Evolutionary conservation across 192 early-diverging fungal genomes (phyloP).

Genomic region (Funneliformis mosseae): DNA sequence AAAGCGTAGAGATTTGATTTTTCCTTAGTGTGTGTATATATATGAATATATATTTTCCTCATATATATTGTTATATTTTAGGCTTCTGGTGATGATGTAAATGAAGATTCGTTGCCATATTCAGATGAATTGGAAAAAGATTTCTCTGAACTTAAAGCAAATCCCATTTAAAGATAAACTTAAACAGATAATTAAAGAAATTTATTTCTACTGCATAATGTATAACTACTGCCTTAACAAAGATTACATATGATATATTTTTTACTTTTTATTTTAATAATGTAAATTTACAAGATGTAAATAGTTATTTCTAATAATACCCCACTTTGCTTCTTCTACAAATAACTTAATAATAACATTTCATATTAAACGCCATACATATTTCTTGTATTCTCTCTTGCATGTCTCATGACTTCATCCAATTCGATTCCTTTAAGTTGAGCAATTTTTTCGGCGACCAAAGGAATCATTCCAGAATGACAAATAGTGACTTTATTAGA

Average conservation of each 20-base stretch:
- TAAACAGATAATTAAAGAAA: neutral
- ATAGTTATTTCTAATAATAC: neutral
- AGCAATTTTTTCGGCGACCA: constrained; percentile 29
- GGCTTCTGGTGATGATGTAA: constrained; percentile 34
- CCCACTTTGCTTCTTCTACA: neutral
- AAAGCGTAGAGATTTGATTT: no score
- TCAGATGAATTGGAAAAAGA: neutral
- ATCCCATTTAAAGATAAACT: neutral
- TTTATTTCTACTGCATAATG: neutral
- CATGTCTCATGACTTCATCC: constrained; percentile 16
- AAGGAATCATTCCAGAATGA: constrained; percentile 38
- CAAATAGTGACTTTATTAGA: constrained; percentile 16
- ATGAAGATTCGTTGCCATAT: neutral
- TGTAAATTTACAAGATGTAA: neutral
- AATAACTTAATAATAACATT: neutral
- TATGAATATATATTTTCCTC: no score
- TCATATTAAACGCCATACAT: constrained; percentile 33
- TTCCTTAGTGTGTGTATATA: no score
- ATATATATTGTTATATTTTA: neutral
- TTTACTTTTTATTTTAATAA: neutral
- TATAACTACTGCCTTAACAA: neutral
- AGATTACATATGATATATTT: neutral
- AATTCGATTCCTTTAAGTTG: constrained; percentile 20
- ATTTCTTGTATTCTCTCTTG: constrained; percentile 34
- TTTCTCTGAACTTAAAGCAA: neutral